phyloP scores from a whole-genome alignment of 1,139 yeast species.

The Magnusiomyces starmeri region DNA sequence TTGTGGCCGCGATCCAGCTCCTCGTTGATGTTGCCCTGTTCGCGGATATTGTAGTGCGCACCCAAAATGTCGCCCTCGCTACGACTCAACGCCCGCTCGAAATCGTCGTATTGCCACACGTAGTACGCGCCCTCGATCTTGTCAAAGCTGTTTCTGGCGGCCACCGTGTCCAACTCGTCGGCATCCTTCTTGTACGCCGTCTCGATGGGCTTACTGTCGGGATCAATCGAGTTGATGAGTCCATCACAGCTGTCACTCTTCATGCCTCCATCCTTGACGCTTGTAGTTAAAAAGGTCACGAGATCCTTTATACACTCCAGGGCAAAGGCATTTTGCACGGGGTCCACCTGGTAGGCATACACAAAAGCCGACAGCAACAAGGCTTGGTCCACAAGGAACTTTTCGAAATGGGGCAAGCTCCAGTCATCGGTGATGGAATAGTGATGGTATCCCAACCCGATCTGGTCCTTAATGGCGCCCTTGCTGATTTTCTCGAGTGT shows the following conservation, averaged over 20 bases:
- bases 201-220: constrained; percentile 27
- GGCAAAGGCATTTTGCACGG: constrained; percentile 16
- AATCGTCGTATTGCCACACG: constrained; percentile 35
- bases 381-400: constrained; percentile 37
- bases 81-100: constrained; percentile 26
- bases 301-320: constrained; percentile 25
- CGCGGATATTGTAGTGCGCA: constrained; percentile 34
- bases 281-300: constrained; percentile 24
- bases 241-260: constrained; percentile 17
- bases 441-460: constrained; percentile 36
- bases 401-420: constrained; percentile 38
- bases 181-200: background rate
- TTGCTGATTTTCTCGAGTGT: constrained; percentile 30
- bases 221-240: constrained; percentile 34
- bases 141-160: constrained; percentile 8
- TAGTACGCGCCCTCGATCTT: constrained; percentile 35
- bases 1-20: constrained; percentile 32
- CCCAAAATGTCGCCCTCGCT: constrained; percentile 34
- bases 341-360: constrained; percentile 24
- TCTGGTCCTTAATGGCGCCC: constrained; percentile 37
- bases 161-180: background rate
- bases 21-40: constrained; percentile 34
- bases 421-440: constrained; percentile 38
- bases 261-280: background rate
- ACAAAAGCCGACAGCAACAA: constrained; percentile 31